Evolutionary conservation across 1,284 basidiomycete genomes (phyloP).

Genomic region (Psilocybe mexicana): DNA sequence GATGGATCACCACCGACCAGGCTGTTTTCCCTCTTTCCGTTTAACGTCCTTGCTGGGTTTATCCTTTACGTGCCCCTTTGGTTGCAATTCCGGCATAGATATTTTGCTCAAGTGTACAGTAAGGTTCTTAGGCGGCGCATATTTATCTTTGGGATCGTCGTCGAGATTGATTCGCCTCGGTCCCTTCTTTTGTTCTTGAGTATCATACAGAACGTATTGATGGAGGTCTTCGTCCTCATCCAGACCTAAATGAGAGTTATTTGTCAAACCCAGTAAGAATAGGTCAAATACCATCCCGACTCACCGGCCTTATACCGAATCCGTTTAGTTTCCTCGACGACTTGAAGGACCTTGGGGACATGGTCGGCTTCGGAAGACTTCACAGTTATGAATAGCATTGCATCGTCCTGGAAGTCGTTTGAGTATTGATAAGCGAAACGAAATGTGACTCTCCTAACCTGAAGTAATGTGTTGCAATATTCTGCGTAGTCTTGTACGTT

Average conservation of each 20-base stretch:
- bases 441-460: conserved; percentile 39
- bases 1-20: conserved; percentile 33
- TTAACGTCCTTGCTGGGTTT: conserved; percentile 27
- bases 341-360: conserved; percentile 75
- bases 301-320: conserved; percentile 69
- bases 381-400: conserved; percentile 77
- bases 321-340: conserved; percentile 79
- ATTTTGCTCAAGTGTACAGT: conserved; percentile 80
- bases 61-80: conserved; percentile 39
- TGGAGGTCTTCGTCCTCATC: conserved; percentile 65
- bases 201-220: conserved; percentile 78
- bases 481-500: conserved; percentile 64
- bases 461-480: conserved; percentile 64
- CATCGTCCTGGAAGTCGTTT: conserved; percentile 56
- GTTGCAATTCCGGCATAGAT: conserved; percentile 76
- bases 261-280: not conserved
- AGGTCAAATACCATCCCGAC: conserved; percentile 14
- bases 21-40: conserved; percentile 40
- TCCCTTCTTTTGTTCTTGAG: conserved; percentile 47
- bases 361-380: conserved; percentile 62
- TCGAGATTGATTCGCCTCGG: conserved; percentile 70
- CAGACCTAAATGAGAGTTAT: conserved; percentile 36
- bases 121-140: conserved; percentile 65
- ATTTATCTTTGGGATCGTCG: conserved; percentile 53
- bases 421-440: not conserved